Percentiles rank a stretch among this genome's conserved stretches.
These are phyloP conservation scores for Letharia lupina DNA, from an alignment of 495 filamentous ascomycete species.

Conservation along the genomic window DNA sequence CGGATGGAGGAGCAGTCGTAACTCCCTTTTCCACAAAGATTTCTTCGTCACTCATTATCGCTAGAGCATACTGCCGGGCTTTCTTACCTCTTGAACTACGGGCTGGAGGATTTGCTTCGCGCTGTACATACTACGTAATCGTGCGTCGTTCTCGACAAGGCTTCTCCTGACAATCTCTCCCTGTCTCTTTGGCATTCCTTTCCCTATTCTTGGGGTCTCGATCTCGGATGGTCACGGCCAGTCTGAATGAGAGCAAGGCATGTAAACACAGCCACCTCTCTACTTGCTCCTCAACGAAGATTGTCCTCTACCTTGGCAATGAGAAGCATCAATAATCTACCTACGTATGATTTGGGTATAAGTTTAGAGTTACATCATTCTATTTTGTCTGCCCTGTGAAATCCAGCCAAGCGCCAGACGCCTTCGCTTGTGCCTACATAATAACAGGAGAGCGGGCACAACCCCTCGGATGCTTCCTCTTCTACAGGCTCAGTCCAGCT, in stretches of 20 bases:
- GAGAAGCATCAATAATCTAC: neutral
- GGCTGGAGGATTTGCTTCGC: neutral
- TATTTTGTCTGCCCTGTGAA: neutral
- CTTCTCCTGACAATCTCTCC: neutral
- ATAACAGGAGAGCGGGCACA: neutral
- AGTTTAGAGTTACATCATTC: neutral
- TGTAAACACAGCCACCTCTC: neutral
- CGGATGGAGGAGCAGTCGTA: neutral
- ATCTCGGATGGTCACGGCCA: neutral
- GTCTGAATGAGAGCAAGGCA: neutral
- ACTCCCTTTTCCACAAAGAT: neutral
- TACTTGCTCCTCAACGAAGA: neutral
- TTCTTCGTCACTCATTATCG: too few relatives aligned
- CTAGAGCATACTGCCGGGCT: neutral
- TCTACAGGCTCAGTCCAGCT: conserved; percentile 20
- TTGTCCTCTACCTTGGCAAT: neutral
- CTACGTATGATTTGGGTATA: neutral
- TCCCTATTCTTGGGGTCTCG: too few relatives aligned
- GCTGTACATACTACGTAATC: too few relatives aligned
- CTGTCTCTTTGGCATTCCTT: too few relatives aligned
- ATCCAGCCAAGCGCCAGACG: neutral
- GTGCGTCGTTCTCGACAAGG: neutral
- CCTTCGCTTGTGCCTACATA: conserved; percentile 5
- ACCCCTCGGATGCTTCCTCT: neutral
- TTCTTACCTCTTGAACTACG: neutral